Evolutionary conservation across 2,329 filamentous ascomycete genomes (phyloP), one percentile per base, ranked within the genome.

Genomic region (Aspergillus chevalieri): DNA sequence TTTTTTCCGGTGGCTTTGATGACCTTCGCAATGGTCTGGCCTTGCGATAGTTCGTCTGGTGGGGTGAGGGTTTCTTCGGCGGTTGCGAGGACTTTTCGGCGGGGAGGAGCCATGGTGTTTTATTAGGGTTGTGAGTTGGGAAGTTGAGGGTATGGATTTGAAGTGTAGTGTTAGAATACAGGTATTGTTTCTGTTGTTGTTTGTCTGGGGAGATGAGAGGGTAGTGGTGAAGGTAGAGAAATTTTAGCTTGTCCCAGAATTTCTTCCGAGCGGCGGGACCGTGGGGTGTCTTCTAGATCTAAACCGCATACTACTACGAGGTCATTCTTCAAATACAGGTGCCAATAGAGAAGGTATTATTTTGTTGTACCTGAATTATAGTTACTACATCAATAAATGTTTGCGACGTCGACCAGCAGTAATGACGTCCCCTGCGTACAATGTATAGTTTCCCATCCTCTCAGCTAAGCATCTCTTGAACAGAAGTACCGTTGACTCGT

Each of bases 1-100:
- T 87, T 94, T 74, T 95, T 95, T 57, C 92, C 92, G 58, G 90
- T 86, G 41, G 86, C 86, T 68, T 88, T 87, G 63, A 87, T 73
- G 50, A 96, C 84, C 50, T 84, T 86, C 15, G 87, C 89, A 52
- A 98, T 81, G 46, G 77, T 76, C 63, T 85, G 80, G 28, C 67
- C 68, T n/a, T 70, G 59, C 4, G 72, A 51, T 17, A 85, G 70
- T 6, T 66, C 62, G 50, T 72, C 65, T 75, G 91, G 74, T 65
- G 85, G 68, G 65, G 74, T 68, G 72, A 83, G 66, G 74, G 84
- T 77, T 68, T 88, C 85, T 65, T 91, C 83, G 44, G 86, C 87
- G 14, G 88, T 88, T 17, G 88, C 88, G 50, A 86, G 81, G 48
- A 93, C 74, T 59, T 83, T 85, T 57, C 89, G 84, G 73, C 90